phyloP scores from a whole-genome alignment of 2,329 filamentous ascomycete genomes.

The Calonectria naviculata region DNA sequence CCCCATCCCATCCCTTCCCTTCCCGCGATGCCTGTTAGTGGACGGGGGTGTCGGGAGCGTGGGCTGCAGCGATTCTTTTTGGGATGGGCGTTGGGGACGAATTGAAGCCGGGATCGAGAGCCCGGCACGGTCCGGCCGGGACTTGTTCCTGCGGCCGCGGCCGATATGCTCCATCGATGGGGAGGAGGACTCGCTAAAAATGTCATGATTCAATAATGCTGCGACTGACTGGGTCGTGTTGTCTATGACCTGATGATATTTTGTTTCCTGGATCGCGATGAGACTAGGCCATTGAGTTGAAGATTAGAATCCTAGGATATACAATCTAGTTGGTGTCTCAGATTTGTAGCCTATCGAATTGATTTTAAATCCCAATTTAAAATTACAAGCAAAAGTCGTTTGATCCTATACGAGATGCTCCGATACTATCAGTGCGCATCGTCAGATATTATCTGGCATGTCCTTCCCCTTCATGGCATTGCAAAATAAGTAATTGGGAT shows the following conservation, averaged over 20 bases:
- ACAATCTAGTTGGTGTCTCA: not conserved
- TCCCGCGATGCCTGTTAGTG: not conserved
- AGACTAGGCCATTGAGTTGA: not conserved
- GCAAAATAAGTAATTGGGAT: not conserved
- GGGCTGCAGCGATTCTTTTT: not conserved
- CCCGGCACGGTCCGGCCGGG: slow-evolving; percentile 13
- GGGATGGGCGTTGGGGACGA: slow-evolving; percentile 8
- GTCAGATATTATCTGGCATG: not conserved
- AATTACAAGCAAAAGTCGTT: not conserved
- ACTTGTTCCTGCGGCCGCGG: not conserved
- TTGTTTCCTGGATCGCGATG: not conserved
- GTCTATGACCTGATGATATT: not conserved
- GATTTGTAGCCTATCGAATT: slow-evolving; percentile 1
- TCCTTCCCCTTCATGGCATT: not conserved
- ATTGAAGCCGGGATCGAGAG: slow-evolving; percentile 6
- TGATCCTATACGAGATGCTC: not conserved
- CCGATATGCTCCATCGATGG: no score
- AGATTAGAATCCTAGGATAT: not conserved
- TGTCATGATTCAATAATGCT: not conserved
- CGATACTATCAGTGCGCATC: not conserved
- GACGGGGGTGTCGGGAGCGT: not conserved
- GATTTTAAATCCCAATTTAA: not conserved
- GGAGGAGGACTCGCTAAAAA: not conserved
- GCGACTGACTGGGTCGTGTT: not conserved
- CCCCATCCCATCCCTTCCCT: no score